Evolutionary conservation across 345 rosid genomes (phyloP).

Genomic region (Eucalyptus globulus): DNA sequence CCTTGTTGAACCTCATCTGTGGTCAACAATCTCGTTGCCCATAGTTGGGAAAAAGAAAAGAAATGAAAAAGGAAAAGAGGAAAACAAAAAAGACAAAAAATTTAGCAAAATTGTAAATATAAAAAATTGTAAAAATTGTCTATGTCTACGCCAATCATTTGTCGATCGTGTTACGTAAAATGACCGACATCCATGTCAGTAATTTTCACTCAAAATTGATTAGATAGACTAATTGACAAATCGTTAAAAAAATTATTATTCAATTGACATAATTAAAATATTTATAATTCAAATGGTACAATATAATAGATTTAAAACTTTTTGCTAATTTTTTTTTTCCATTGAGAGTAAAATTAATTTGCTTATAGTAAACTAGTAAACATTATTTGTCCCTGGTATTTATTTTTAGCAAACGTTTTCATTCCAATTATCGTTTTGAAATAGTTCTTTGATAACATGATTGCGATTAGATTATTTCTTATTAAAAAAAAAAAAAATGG

Average conservation of each 20-base stretch:
- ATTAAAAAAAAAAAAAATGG: background rate
- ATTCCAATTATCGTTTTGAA: background rate
- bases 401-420: background rate
- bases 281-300: too few species aligned
- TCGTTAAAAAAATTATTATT: accelerated
- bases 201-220: too few species aligned
- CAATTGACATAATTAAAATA: accelerated
- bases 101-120: too few species aligned
- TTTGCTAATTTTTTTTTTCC: too few species aligned
- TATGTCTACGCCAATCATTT: too few species aligned
- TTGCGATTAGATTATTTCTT: background rate
- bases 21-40: accelerated
- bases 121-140: too few species aligned
- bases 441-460: background rate
- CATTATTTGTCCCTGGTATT: background rate
- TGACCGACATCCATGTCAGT: accelerated
- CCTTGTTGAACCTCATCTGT: accelerated
- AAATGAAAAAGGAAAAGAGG: background rate
- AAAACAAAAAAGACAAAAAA: too few species aligned
- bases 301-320: too few species aligned
- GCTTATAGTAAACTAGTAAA: background rate
- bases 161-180: accelerated
- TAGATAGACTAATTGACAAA: too few species aligned
- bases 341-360: background rate
- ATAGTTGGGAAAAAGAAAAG: background rate